Base-by-base conservation (phyloP, 2,329 filamentous ascomycete genomes). In the Canariomyces notabilis region DNA sequence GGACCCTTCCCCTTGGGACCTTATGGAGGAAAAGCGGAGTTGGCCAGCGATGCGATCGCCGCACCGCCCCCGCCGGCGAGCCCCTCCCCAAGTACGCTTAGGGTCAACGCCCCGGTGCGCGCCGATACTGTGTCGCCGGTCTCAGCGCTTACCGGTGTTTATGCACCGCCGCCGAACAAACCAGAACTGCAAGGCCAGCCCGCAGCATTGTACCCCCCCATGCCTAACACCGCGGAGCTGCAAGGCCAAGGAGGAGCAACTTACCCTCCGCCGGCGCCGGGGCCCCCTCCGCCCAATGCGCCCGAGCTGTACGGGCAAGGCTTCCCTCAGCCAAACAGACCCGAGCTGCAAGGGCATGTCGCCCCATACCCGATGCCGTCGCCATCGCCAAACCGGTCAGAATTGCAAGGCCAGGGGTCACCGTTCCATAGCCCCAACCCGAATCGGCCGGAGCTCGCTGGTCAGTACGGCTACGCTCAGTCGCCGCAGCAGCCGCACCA, bases 121-220 rank as follows among this genome's bases (percentile, higher is more conserved):
- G 36, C 50, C 46, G 42, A 59, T 48, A 51, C 48, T 48, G 36
- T 61, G 16, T 61, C 61, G 16, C 57, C 57, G 20, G 35, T 58
- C 36, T 58, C 65, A 39, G 45, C 59, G 44, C 58, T 61, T 21
- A 48, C 50, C 0, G 55, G 53, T 23, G 40, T 44, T 8, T 45
- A 31, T 23, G 12, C 46, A 8, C 43, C 50, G 18, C 42, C 46
- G 2, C 34, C 47, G 14, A 50, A 47, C 44, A 40, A 41, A 2
- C 31, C 59, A 1, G 64, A 65, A 35, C 57, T 65, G 1, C 58
- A 61, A 4, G 59, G 57, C 11, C 55, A 59, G 14, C 29, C 4
- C 4, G 7, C 48, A 12, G 18, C 44, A 5, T 26, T 37, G 38
- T n/a, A 26, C 34, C 23, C 33, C 7, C 42, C 42, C 36, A 35